Evolutionary conservation across 441 rosid species (phyloP), one percentile per base, ranked within the genome.

Genomic region (Eruca vesicaria): DNA sequence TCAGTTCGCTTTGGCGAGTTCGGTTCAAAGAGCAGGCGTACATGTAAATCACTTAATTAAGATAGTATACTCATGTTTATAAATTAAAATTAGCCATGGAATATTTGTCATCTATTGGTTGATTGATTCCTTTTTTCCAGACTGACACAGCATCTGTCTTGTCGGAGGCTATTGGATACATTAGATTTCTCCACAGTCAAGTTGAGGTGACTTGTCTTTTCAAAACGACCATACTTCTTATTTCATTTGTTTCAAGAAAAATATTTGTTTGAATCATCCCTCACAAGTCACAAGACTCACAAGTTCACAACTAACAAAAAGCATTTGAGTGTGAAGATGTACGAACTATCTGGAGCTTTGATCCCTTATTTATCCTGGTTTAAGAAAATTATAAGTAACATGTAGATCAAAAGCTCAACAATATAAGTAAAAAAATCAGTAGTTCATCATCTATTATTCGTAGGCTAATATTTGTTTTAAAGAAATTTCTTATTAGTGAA

Each of bases 101-200:
- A 60, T 28, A 36, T 58, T n/a, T 62, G 64, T 76, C 21, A 38
- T 38, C 18, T 71, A 41, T 58, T 64, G 48, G 53, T 52, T 57
- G 43, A 65, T 71, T 72, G 50, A 33, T 66, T 43, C 33, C 41
- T 41, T 83, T 86, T 78, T 87, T 83, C 82, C 97, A 94, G 98
- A 94, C 97, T 82, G 98, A 94, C 97, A 92, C 98, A 19, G 97
- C 98, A 65, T 94, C 98, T 78, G 98, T 94, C 80, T 82, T 94
- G 89, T 87, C 86, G 79, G 98, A 94, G 80, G 93, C 97, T 74
- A 87, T 87, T 81, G 97, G 97, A 71, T 94, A 94, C 84, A 92
- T 94, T 80, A 89, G 96, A 92, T 94, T 94, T 90, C 97, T 94
- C 77, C 97, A 94, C 77, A 80, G 81, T 89, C 98, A 94, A 90